Percentiles rank a stretch among this genome's conserved stretches.
phyloP scores from a whole-genome alignment of 2,329 filamentous ascomycete genomes.

The Colletotrichum gigasporum region DNA sequence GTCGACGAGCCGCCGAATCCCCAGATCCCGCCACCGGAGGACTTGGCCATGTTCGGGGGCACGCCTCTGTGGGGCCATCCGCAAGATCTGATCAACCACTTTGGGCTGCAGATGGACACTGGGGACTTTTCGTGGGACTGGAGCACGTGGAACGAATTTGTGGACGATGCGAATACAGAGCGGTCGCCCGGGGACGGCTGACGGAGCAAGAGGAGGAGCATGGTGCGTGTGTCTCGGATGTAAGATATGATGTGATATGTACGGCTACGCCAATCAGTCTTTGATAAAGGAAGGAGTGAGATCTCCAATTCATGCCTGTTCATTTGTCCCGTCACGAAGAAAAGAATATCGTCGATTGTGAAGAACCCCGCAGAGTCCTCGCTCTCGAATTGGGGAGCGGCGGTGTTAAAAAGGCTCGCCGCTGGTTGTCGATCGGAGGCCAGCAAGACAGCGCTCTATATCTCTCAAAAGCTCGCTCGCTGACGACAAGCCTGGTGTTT shows the following conservation, averaged over 20 bases:
- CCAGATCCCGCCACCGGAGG: not conserved
- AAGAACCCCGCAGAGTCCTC: too few species aligned
- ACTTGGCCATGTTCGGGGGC: slow-evolving; percentile 10
- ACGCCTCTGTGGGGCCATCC: slow-evolving; percentile 32
- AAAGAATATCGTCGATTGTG: too few species aligned
- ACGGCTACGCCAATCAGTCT: slow-evolving; percentile 15
- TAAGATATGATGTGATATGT: not conserved
- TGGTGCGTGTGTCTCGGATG: not conserved
- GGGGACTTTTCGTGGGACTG: slow-evolving; percentile 40
- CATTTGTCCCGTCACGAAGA: too few species aligned
- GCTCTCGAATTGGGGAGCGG: too few species aligned
- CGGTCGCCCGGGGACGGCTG: slow-evolving; percentile 38
- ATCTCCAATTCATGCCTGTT: not conserved
- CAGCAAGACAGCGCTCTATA: too few species aligned
- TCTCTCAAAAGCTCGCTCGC: too few species aligned
- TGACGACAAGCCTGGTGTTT: too few species aligned
- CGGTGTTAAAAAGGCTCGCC: too few species aligned
- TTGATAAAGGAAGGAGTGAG: not conserved
- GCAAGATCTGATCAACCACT: slow-evolving; percentile 37
- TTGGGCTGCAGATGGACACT: slow-evolving; percentile 31
- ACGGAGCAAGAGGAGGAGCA: not conserved
- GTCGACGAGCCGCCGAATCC: not conserved
- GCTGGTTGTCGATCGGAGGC: too few species aligned
- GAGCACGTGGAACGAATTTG: slow-evolving; percentile 56
- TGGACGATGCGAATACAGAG: slow-evolving; percentile 49